Conservation (phyloP, 148 eudicot species). For the Pouteria glomerata region DNA sequence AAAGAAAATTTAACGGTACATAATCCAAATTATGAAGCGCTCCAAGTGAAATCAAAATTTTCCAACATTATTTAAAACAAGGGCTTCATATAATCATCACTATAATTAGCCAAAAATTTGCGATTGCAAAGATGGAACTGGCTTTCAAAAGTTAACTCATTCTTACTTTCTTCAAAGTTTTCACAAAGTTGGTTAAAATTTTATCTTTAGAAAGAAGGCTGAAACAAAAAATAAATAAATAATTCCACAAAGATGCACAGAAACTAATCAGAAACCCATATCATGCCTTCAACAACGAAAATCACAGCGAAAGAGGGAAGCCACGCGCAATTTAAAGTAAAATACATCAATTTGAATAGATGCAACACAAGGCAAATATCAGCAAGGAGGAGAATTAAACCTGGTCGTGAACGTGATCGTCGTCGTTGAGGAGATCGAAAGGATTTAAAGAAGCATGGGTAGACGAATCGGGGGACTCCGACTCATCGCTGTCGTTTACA, state of each 20-base stretch:
- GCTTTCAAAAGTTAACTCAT: background rate
- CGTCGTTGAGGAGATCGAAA: conserved; percentile 41
- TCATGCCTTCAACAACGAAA: background rate
- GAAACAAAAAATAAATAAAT: background rate
- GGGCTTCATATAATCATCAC: too few relatives aligned
- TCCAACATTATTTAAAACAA: background rate
- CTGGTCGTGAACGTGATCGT: conserved; percentile 20
- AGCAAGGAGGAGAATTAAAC: conserved; percentile 6
- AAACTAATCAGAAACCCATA: background rate
- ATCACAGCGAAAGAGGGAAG: background rate
- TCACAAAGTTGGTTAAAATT: background rate
- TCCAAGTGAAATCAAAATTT: background rate
- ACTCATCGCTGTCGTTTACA: conserved; percentile 17
- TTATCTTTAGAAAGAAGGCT: background rate
- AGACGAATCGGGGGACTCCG: conserved; percentile 19
- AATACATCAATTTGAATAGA: background rate
- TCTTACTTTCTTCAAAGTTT: background rate
- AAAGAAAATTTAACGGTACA: too few relatives aligned
- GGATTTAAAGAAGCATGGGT: conserved; percentile 21
- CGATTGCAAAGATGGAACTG: background rate
- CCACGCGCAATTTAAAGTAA: background rate
- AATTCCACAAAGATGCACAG: background rate
- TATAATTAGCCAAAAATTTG: background rate
- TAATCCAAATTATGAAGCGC: background rate
- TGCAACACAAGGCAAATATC: background rate